Base-by-base conservation (phyloP, 208 protist genomes). In the Leishmania turanica region DNA sequence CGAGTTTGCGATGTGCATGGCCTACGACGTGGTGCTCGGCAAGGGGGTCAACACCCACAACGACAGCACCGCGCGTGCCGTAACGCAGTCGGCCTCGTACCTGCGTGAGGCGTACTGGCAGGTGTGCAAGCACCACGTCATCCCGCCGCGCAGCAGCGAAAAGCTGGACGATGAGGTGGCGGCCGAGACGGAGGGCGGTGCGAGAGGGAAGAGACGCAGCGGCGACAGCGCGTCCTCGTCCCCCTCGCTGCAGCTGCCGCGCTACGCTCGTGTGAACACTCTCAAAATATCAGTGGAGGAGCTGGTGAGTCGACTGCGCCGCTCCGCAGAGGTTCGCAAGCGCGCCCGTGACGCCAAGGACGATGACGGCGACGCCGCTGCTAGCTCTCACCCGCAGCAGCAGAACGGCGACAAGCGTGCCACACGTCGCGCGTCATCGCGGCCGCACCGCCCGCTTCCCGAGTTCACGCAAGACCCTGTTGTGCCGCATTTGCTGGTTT, bases 221-320 rank as follows among this genome's bases (percentile, higher is more conserved):
- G 80, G 78, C 31, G 76, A 58, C 3, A 49, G 49, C 42, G 58
- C 73, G 27, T 17, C 45, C 13, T 34, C 65, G 11, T 77, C 77
- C 34, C 58, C 70, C 76, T 56, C 86, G 78, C 53, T 89, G 64
- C 81, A 64, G 72, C 76, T 96, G 60, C 95, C 95, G 27, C 90
- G 95, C 62, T 97, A 97, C 79, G 95, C 93, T 17, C 93, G 91
- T 24, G 90, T 97, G 51, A 97, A 97, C 86, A 97, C 92, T n/a
- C 82, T 97, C 19, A 96, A 96, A 82, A 92, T 96, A 54, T 85
- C 87, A 5, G 86, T 88, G 37, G 93, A 95, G 15, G 90, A 78
- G n/a, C 81, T 97, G 1, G 75, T 96, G 15, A 87, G 86, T 58
- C 91, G 92, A 47, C 84, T 97, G 60, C 90, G 86, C 45, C 81